Evolutionary conservation across 106 monocot species (phyloP).

Genomic region (Phalaenopsis equestris): DNA sequence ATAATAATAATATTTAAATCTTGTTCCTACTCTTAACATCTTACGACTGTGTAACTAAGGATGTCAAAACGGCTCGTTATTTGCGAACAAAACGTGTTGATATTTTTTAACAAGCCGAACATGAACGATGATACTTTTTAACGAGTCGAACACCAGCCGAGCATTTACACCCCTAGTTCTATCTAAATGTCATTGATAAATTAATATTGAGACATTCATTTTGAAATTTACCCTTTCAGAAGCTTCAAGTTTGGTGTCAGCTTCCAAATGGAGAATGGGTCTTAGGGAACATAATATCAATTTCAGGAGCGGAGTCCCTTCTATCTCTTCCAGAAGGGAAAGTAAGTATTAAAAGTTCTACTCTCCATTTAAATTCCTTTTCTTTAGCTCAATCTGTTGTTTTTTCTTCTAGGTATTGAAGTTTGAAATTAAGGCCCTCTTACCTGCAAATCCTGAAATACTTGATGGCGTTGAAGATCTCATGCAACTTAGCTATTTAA

Average conservation of each 20-base stretch:
- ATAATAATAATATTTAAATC: too few species aligned
- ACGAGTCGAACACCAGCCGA: too few species aligned
- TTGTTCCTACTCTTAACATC: too few species aligned
- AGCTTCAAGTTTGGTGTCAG: conserved; percentile 66
- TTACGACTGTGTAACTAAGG: too few species aligned
- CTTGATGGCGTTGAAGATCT: conserved; percentile 94
- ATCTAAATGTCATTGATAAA: not conserved
- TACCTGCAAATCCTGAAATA: conserved; percentile 84
- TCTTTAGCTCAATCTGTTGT: not conserved
- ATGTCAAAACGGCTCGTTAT: too few species aligned
- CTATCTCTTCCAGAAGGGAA: conserved; percentile 55
- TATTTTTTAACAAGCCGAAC: too few species aligned
- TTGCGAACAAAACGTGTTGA: too few species aligned
- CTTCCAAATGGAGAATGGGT: conserved; percentile 83
- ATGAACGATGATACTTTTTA: too few species aligned
- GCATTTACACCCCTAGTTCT: too few species aligned
- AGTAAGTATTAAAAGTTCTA: conserved; percentile 30
- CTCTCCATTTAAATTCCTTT: not conserved
- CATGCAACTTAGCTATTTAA: conserved; percentile 94
- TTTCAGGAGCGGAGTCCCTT: conserved; percentile 47
- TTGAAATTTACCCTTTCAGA: conserved; percentile 59
- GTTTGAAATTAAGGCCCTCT: conserved; percentile 45
- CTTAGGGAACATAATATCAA: conserved; percentile 61
- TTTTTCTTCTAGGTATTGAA: conserved; percentile 45
- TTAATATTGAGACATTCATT: conserved; percentile 13